Conservation (phyloP, 345 rosid species). For the Arabis alpina region DNA sequence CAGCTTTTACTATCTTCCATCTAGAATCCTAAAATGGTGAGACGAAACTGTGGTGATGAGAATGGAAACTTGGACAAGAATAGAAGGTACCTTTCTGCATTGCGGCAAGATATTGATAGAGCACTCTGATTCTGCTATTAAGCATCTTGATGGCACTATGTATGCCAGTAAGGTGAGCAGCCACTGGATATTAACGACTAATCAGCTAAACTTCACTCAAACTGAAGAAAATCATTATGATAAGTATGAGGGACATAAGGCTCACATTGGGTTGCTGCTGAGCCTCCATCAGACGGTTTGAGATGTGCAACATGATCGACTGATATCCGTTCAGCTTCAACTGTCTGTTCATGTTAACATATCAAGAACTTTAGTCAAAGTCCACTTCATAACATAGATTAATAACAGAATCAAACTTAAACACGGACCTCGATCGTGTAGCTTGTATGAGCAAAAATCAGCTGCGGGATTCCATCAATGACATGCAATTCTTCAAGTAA, state of each 20-base stretch:
- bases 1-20: too few species aligned
- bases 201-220: background rate
- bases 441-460: conserved; percentile 83
- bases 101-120: conserved; percentile 82
- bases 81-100: conserved; percentile 81
- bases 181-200: conserved; percentile 60
- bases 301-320: conserved; percentile 99
- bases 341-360: conserved; percentile 55
- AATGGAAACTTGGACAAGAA: background rate
- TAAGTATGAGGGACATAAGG: background rate
- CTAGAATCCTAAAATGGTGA: too few species aligned
- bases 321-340: conserved; percentile 95
- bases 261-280: conserved; percentile 94
- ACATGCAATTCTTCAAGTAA: conserved; percentile 77
- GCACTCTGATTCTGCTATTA: conserved; percentile 90
- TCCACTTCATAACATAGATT: background rate
- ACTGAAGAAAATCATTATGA: background rate
- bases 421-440: conserved; percentile 83
- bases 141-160: conserved; percentile 99
- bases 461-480: conserved; percentile 95
- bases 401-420: background rate
- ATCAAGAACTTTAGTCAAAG: background rate
- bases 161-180: conserved; percentile 96
- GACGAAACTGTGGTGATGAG: too few species aligned
- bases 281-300: conserved; percentile 94